A percentile compares a stretch with the other conserved stretches of the same genome.
Evolutionary conservation across 2,329 filamentous ascomycete genomes (phyloP).

Genomic region (Cytospora chrysosperma): DNA sequence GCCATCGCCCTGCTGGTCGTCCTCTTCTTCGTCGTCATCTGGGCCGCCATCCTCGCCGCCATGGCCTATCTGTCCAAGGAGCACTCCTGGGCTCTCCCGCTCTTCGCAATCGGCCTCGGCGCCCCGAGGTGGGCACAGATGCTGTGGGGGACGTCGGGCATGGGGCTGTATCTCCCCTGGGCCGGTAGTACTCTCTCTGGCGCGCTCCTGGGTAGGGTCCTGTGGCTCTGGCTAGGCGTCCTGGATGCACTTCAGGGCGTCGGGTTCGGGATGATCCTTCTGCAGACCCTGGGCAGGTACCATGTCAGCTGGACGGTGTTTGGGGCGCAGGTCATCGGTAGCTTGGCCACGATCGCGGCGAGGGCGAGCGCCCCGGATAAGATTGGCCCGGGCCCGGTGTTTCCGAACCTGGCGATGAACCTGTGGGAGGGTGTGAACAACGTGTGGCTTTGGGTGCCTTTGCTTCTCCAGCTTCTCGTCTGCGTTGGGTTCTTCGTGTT

Average conservation of each 20-base stretch:
- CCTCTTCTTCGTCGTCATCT: conserved; percentile 54
- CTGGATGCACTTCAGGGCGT: conserved; percentile 65
- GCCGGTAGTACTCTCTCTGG: conserved; percentile 52
- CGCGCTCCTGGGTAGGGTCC: conserved; percentile 53
- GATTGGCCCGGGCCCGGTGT: conserved; percentile 60
- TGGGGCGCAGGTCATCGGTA: conserved; percentile 61
- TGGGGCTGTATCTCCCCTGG: conserved; percentile 64
- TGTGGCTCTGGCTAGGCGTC: conserved; percentile 68
- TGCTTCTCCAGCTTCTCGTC: conserved; percentile 57
- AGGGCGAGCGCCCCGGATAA: conserved; percentile 60
- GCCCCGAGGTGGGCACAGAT: conserved; percentile 68
- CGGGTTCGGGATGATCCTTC: conserved; percentile 66
- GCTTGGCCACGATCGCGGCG: conserved; percentile 58
- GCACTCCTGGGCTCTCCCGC: conserved; percentile 65
- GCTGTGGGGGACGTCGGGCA: conserved; percentile 61
- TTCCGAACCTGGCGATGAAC: conserved; percentile 58
- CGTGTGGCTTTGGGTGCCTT: conserved; percentile 60
- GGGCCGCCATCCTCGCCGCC: conserved; percentile 50
- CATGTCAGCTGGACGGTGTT: conserved; percentile 64
- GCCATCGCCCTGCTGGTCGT: conserved; percentile 56
- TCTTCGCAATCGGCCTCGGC: conserved; percentile 65
- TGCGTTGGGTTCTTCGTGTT: conserved; percentile 57
- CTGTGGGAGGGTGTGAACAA: conserved; percentile 45
- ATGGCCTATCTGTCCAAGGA: conserved; percentile 56
- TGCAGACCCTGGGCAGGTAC: conserved; percentile 63